Evolutionary conservation across 1,284 basidiomycete genomes (phyloP), one percentile per base, ranked within the genome.

Genomic region (Quambalaria eucalypti): DNA sequence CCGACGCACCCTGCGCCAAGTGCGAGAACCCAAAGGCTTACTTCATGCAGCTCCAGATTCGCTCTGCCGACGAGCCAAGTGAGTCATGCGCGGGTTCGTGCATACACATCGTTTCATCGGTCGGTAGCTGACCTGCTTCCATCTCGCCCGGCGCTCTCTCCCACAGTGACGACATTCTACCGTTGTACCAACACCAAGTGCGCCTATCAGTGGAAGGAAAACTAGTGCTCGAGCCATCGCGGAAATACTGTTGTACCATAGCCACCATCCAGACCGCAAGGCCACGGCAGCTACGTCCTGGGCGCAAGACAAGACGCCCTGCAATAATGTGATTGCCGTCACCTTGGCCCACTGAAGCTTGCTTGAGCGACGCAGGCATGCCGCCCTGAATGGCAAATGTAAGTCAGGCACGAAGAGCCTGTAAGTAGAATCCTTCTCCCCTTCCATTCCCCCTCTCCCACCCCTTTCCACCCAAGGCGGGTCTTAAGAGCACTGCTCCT

Each of bases 11-110:
- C 19, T 98, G 92, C 76, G 86, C 87, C 14, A 92, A 91, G 73
- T 98, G 93, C 77, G 91, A 95, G 71, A 82, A 87, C 69, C 82
- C 83, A 38, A 80, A 85, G 55, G 90, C 93, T 6, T 97, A 93
- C 78, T 98, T 88, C 77, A 90, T 92, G 77, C 91, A 96, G 78
- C 79, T 97, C 19, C 93, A 98, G 77, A 98, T 97, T 64, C 80
- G 93, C 31, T 92, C 89, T 67, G 93, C 93, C 0, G 74, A 75
- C 59, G 68, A 74, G 56, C 70, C 73, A 0, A 74, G 72, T 74
- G 65, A 60, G 71, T 72, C 31, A 46, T 51, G 1, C 6, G 7
- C 10, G 16, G 19, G 12, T 26, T 5, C 19, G 5, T n/a, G 26
- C 50, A 28, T 4, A 16, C 19, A 10, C 14, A 42, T 23, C 30